Evolutionary conservation across 257 asterid species (phyloP), one percentile per base, ranked within the genome.

Genomic region (Fraxinus cuspidata): DNA sequence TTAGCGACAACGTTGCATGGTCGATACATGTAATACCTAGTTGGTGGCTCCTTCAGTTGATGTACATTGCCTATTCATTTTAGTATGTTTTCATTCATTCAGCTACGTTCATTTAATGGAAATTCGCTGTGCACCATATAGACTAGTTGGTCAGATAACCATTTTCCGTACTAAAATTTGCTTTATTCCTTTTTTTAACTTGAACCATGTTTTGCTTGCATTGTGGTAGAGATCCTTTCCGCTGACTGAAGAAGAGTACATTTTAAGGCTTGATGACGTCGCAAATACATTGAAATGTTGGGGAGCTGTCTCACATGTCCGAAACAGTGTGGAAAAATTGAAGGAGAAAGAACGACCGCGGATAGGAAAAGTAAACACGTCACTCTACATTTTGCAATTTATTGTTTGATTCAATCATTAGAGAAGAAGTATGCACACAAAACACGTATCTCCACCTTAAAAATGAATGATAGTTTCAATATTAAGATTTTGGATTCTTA

Each of bases 281-380:
- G 98, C 97, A 32, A 95, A 93, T 85, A 88, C 86, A 47, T 86
- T 95, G 80, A 95, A 85, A 86, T 91, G 98, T 69, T 95, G 98
- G 99, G 99, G 99, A 86, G 99, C 99, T 35, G 99, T 95, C 81
- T 95, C 99, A 5, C 99, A 95, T 81, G 80, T 95, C 56, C 91
- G 99, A 44, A 93, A 60, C 86, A 89, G 89, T 86, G 92, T 95
- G 25, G 86, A 87, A 83, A 93, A 89, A 84, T 84, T 80, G 78
- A 95, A 91, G 87, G 97, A 95, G 84, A 95, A 93, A 87, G 98
- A 95, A 84, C 91, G 99, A 38, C 98, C 98, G 66, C 92, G 98
- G 66, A 93, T 93, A 71, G 99, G 98, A 77, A 95, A 95, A 96
- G 95, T 90, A 81, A 77, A 74, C 25, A 53, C 74, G 44, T 65